These are phyloP conservation scores for Termitomyces sp. DNA, from an alignment of 1,284 basidiomycete genomes.

Conservation along the genomic window DNA sequence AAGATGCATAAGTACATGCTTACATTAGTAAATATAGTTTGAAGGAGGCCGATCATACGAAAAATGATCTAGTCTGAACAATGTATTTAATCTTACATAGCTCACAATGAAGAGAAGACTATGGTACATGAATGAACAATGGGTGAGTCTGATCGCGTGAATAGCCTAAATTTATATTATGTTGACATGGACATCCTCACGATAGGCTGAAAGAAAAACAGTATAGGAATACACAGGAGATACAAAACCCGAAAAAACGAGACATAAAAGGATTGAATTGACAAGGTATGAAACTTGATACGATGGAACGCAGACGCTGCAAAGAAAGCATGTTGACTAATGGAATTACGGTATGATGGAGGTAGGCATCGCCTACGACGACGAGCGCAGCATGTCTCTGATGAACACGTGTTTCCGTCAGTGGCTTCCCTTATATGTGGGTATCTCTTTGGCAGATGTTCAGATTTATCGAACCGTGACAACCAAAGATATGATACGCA, in stretches of 20 bases:
- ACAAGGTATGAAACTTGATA: constrained; percentile 3
- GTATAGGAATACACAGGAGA: constrained; percentile 10
- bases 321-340: constrained; percentile 14
- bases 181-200: constrained; percentile 8
- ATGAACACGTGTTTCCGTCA: constrained; percentile 8
- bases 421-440: constrained; percentile 8
- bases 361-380: constrained; percentile 9
- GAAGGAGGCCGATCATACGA: constrained; percentile 1
- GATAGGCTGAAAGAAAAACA: background rate
- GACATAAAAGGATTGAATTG: background rate
- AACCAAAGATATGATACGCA: constrained; percentile 26
- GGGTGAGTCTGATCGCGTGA: background rate
- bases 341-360: constrained; percentile 7
- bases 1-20: background rate
- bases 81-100: constrained; percentile 6
- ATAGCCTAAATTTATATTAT: constrained; percentile 8
- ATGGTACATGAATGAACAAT: background rate
- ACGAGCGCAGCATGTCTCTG: constrained; percentile 10
- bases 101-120: constrained; percentile 1
- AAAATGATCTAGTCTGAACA: background rate
- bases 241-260: constrained; percentile 9
- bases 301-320: constrained; percentile 2
- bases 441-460: constrained; percentile 22
- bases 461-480: constrained; percentile 35
- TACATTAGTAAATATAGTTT: background rate